Evolutionary conservation across 257 asterid species (phyloP).

Genomic region (Solanum tacnaense): DNA sequence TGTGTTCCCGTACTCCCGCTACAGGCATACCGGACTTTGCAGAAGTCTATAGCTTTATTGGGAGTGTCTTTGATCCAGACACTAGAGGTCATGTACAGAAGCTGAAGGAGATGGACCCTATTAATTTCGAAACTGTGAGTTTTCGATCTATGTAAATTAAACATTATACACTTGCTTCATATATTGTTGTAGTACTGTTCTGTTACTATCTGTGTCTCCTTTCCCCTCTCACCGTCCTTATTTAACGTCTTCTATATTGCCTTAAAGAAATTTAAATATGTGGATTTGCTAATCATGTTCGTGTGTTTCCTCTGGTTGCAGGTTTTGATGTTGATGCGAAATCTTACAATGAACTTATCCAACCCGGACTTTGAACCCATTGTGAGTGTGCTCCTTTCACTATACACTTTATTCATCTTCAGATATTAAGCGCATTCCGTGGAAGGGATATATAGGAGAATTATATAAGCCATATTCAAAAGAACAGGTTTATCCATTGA

Average conservation of each 20-base stretch:
- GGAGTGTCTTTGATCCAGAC: slow-evolving; percentile 88
- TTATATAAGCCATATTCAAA: neutral
- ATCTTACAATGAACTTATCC: slow-evolving; percentile 77
- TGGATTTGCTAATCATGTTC: neutral
- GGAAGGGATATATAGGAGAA: neutral
- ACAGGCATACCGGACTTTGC: slow-evolving; percentile 88
- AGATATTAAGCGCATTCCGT: neutral
- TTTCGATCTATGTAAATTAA: neutral
- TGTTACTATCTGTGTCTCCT: neutral
- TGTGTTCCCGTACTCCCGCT: neutral
- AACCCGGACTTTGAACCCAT: slow-evolving; percentile 79
- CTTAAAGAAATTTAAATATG: neutral
- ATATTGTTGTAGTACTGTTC: neutral
- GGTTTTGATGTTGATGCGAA: slow-evolving; percentile 83
- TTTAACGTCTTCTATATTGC: too few species aligned
- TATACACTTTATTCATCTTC: neutral
- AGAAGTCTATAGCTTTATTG: slow-evolving; percentile 91
- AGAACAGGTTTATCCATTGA: neutral
- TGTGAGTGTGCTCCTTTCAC: slow-evolving; percentile 38
- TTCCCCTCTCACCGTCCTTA: neutral
- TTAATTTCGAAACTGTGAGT: slow-evolving; percentile 87
- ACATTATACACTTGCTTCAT: neutral
- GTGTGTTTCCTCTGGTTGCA: slow-evolving; percentile 28
- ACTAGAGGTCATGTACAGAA: slow-evolving; percentile 63
- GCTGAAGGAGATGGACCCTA: slow-evolving; percentile 99